Conservation (phyloP, 208 protist species). For the Leishmania aethiopica region DNA sequence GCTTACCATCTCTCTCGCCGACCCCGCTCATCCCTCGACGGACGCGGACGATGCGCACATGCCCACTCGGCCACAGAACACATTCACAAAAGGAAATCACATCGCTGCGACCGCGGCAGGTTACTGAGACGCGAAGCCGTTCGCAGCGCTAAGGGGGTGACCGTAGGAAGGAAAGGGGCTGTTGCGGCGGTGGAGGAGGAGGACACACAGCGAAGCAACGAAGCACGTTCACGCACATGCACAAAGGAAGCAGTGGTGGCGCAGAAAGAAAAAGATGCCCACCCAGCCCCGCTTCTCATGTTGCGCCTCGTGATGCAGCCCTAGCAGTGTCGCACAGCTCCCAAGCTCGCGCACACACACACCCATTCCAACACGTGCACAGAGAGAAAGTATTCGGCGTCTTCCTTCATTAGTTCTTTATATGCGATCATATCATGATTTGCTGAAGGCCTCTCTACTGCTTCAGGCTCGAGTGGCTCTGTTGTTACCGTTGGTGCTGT, state of each 20-base stretch:
- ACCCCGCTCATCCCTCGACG: neutral
- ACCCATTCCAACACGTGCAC: neutral
- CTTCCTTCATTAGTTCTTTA: neutral
- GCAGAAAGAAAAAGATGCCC: neutral
- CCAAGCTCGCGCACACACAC: neutral
- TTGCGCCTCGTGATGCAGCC: neutral
- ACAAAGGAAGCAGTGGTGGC: neutral
- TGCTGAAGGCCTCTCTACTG: neutral
- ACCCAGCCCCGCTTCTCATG: neutral
- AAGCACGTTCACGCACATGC: neutral
- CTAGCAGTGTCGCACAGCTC: neutral
- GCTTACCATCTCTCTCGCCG: neutral
- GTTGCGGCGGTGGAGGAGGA: neutral
- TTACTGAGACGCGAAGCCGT: neutral
- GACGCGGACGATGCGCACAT: neutral
- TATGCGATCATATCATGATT: neutral
- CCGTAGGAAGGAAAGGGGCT: neutral
- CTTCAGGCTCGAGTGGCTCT: neutral
- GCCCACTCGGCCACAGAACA: neutral
- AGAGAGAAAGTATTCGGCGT: neutral
- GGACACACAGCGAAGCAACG: neutral
- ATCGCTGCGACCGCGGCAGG: slow-evolving; percentile 7
- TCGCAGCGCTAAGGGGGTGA: neutral
- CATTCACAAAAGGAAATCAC: neutral
- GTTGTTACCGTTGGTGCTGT: neutral